Conservation (phyloP, 2,329 filamentous ascomycete species). For the Sporothrix pseudoabietina region DNA sequence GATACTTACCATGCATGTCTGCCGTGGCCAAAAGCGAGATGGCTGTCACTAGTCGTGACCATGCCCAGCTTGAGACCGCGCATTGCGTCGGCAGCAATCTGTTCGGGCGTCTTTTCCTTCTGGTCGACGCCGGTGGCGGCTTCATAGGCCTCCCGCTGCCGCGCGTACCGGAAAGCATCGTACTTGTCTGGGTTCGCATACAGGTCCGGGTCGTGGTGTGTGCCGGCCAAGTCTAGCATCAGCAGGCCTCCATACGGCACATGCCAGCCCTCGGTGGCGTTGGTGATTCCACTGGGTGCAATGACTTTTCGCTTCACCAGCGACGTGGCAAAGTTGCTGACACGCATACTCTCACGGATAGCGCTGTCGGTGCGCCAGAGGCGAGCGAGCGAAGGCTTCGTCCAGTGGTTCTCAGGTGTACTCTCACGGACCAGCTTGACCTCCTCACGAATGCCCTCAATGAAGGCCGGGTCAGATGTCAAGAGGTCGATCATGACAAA, state of each 20-base stretch:
- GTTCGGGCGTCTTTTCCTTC: conserved; percentile 32
- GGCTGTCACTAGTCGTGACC: conserved; percentile 55
- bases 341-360: conserved; percentile 56
- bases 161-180: conserved; percentile 54
- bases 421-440: conserved; percentile 40
- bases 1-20: conserved; percentile 51
- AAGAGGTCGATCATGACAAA: conserved; percentile 53
- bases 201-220: conserved; percentile 51
- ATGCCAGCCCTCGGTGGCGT: conserved; percentile 48
- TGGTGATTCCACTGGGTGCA: conserved; percentile 43
- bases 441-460: conserved; percentile 50
- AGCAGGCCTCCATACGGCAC: conserved; percentile 50
- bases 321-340: conserved; percentile 51
- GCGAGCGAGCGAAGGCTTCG: conserved; percentile 47
- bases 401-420: conserved; percentile 45
- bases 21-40: conserved; percentile 60
- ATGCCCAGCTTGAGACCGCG: conserved; percentile 50
- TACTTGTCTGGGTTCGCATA: conserved; percentile 49
- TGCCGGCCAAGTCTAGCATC: conserved; percentile 48
- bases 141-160: conserved; percentile 46
- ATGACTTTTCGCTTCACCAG: conserved; percentile 53
- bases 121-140: conserved; percentile 30
- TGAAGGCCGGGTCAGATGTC: conserved; percentile 43
- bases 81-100: conserved; percentile 41
- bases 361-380: conserved; percentile 54